phyloP scores from a whole-genome alignment of 1,284 basidiomycete species.

The Ceratobasidium theobromae region DNA sequence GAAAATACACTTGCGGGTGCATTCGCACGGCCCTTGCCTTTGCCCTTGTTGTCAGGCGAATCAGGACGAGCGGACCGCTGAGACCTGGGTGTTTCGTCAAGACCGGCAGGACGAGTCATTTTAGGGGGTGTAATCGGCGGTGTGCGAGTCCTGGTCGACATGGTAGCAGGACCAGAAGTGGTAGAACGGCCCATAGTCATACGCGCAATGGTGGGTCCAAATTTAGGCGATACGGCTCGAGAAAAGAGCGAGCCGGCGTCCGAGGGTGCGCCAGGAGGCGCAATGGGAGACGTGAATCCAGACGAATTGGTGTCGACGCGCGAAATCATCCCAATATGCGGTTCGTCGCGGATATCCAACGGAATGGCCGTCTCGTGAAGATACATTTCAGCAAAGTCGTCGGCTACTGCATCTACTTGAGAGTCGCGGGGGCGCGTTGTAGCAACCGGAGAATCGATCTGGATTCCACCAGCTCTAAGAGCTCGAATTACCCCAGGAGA shows the following conservation, averaged over 20 bases:
- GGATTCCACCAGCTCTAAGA: background rate
- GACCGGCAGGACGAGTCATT: background rate
- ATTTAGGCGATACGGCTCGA: constrained; percentile 17
- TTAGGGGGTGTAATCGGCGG: background rate
- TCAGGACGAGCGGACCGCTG: background rate
- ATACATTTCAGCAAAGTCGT: constrained; percentile 9
- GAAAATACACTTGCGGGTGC: background rate
- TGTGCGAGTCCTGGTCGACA: background rate
- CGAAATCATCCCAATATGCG: background rate
- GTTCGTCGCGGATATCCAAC: background rate
- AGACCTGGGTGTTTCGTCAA: background rate
- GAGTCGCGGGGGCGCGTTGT: background rate
- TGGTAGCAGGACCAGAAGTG: background rate
- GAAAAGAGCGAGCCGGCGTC: constrained; percentile 19
- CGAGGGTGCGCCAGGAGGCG: constrained; percentile 11
- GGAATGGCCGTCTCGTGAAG: background rate
- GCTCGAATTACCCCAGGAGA: background rate
- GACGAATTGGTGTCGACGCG: background rate
- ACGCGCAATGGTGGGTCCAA: background rate
- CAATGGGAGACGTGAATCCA: constrained; percentile 3
- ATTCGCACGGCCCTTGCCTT: background rate
- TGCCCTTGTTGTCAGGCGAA: background rate
- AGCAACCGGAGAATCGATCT: background rate
- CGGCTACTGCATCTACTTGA: background rate
- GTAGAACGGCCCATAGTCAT: background rate